These are phyloP conservation scores for Lasiodiplodia citricola DNA, from an alignment of 2,329 filamentous ascomycete species.

Conservation along the genomic window DNA sequence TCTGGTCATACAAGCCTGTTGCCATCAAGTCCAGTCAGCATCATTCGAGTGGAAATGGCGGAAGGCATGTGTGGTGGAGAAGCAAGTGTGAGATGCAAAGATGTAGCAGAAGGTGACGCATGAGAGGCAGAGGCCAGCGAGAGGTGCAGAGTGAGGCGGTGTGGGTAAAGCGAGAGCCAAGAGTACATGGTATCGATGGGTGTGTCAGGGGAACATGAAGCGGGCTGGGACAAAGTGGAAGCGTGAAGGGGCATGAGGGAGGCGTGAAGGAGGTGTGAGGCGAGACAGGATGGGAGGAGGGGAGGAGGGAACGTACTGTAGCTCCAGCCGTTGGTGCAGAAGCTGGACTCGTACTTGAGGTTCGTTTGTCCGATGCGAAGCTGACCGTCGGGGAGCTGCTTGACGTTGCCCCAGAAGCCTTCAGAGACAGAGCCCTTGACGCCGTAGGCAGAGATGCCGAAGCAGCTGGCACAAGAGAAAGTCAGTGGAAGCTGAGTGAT, in stretches of 20 bases:
- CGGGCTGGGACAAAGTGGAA: neutral
- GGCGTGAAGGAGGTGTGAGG: neutral
- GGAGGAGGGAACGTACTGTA: neutral
- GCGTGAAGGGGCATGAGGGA: neutral
- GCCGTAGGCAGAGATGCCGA: conserved; percentile 1
- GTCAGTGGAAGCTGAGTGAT: neutral
- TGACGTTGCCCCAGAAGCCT: neutral
- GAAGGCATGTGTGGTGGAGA: no score
- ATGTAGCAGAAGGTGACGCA: no score
- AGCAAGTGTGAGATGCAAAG: no score
- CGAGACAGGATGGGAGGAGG: neutral
- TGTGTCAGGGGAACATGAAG: no score
- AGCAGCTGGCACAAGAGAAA: neutral
- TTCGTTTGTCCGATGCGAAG: conserved; percentile 15
- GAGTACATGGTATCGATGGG: no score
- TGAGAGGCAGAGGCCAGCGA: no score
- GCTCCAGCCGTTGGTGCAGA: neutral
- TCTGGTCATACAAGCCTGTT: conserved; percentile 15
- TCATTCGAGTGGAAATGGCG: no score
- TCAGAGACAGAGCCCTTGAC: neutral
- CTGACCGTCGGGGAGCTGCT: conserved; percentile 17
- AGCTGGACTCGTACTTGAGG: neutral
- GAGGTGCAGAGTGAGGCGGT: no score
- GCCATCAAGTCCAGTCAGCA: neutral
- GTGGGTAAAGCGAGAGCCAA: no score